These are phyloP conservation scores for Colletotrichum liaoningense DNA, from an alignment of 2,329 filamentous ascomycete species.

Conservation along the genomic window DNA sequence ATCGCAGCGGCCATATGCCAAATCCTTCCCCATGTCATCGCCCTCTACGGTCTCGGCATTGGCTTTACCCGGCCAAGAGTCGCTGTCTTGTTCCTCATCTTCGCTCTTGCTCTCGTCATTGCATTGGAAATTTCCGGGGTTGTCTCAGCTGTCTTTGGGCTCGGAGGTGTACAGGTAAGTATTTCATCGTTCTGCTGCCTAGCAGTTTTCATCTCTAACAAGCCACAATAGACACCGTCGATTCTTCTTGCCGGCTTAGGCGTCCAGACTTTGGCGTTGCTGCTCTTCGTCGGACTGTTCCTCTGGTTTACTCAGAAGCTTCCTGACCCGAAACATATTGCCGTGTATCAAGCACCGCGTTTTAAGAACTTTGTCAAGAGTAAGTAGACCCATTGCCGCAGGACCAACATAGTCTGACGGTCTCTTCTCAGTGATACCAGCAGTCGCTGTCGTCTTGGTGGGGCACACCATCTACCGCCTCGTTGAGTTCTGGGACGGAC, in stretches of 20 bases:
- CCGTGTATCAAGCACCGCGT: slow-evolving; percentile 53
- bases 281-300: slow-evolving; percentile 51
- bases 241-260: slow-evolving; percentile 58
- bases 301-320: slow-evolving; percentile 54
- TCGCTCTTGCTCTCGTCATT: slow-evolving; percentile 47
- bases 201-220: background rate
- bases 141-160: slow-evolving; percentile 50
- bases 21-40: slow-evolving; percentile 58
- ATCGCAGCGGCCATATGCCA: slow-evolving; percentile 57
- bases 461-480: slow-evolving; percentile 55
- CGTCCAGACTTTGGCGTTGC: slow-evolving; percentile 54
- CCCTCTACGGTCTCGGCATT: slow-evolving; percentile 57
- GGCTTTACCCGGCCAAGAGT: slow-evolving; percentile 49
- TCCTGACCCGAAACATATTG: slow-evolving; percentile 52
- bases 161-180: slow-evolving; percentile 35
- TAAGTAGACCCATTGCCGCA: slow-evolving; percentile 42
- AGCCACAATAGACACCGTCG: slow-evolving; percentile 45
- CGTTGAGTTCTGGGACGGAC: slow-evolving; percentile 50
- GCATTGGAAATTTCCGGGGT: slow-evolving; percentile 40
- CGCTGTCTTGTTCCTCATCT: slow-evolving; percentile 47
- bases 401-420: background rate
- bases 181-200: background rate
- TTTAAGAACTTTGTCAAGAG: slow-evolving; percentile 59
- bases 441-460: slow-evolving; percentile 50
- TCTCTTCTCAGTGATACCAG: slow-evolving; percentile 48